Conservation (phyloP, 805 yeast genomes). For the Saturnispora ahearnii region DNA sequence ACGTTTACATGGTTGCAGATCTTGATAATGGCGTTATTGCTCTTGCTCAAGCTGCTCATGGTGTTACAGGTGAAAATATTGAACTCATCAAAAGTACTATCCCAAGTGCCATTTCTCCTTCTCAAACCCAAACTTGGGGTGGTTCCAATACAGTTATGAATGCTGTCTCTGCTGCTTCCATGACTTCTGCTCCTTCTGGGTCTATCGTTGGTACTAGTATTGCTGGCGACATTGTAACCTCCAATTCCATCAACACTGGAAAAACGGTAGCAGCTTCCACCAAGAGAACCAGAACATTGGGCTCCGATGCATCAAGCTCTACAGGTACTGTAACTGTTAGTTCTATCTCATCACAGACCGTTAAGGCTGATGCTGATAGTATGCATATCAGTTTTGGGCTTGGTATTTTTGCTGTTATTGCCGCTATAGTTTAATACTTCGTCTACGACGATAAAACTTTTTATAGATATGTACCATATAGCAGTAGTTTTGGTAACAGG, state of each 20-base stretch:
- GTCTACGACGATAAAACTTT: not conserved
- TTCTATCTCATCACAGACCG: conserved; percentile 2
- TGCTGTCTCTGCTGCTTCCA: conserved; percentile 1
- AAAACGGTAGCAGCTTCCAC: not conserved
- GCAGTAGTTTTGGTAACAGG: too few species aligned
- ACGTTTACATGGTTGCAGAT: conserved; percentile 49
- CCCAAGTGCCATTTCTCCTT: conserved; percentile 43
- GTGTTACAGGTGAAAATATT: conserved; percentile 29
- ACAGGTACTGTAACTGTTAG: conserved; percentile 2
- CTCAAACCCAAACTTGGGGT: conserved; percentile 34
- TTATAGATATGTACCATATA: too few species aligned
- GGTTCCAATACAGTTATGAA: conserved; percentile 3
- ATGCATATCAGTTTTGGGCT: conserved; percentile 47
- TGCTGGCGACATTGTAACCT: not conserved
- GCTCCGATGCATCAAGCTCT: not conserved
- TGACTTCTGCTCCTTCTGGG: conserved; percentile 6
- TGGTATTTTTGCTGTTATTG: conserved; percentile 34
- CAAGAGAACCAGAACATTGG: not conserved
- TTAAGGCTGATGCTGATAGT: conserved; percentile 19
- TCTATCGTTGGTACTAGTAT: not conserved
- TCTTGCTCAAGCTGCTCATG: conserved; percentile 29
- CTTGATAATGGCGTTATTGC: conserved; percentile 37
- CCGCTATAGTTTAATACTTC: not conserved
- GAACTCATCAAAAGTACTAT: conserved; percentile 32
- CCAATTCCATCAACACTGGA: not conserved